Percentiles rank a stretch among this genome's conserved stretches.
phyloP scores from a whole-genome alignment of 2,329 filamentous ascomycete genomes.

The Capronia epimyces region DNA sequence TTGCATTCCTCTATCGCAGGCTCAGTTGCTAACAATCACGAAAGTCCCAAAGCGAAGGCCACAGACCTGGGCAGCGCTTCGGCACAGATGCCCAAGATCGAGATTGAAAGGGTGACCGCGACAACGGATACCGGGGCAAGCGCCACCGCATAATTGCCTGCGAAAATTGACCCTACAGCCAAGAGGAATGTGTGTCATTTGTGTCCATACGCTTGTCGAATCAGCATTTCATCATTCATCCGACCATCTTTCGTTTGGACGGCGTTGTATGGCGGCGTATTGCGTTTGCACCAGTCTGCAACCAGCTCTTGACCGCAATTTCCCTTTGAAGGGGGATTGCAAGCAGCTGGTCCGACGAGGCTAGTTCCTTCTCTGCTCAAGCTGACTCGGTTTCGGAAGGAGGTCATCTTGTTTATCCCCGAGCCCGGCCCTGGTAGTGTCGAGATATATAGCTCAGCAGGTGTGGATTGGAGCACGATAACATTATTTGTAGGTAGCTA shows the following conservation, averaged over 20 bases:
- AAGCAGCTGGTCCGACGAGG: too few relatives aligned
- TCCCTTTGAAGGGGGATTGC: too few relatives aligned
- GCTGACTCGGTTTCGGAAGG: too few relatives aligned
- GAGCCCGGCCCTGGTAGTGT: too few relatives aligned
- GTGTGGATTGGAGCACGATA: neutral
- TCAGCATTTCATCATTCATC: neutral
- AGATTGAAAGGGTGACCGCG: slow-evolving; percentile 54
- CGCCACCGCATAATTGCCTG: slow-evolving; percentile 22
- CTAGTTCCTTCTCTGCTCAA: too few relatives aligned
- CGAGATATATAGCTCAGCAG: too few relatives aligned
- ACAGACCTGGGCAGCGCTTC: slow-evolving; percentile 68
- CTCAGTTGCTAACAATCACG: neutral
- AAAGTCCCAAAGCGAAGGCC: slow-evolving; percentile 66
- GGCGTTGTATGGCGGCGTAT: neutral
- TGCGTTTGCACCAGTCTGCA: neutral
- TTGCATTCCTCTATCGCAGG: neutral
- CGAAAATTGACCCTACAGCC: neutral
- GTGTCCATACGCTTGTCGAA: slow-evolving; percentile 4
- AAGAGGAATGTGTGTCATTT: slow-evolving; percentile 1
- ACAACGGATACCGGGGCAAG: slow-evolving; percentile 30
- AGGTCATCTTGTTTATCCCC: too few relatives aligned
- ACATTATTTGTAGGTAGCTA: neutral
- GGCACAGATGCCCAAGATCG: slow-evolving; percentile 61
- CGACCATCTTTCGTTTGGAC: neutral
- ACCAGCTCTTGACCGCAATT: too few relatives aligned